phyloP scores from a whole-genome alignment of 805 yeast genomes.

The Millerago galiae region DNA sequence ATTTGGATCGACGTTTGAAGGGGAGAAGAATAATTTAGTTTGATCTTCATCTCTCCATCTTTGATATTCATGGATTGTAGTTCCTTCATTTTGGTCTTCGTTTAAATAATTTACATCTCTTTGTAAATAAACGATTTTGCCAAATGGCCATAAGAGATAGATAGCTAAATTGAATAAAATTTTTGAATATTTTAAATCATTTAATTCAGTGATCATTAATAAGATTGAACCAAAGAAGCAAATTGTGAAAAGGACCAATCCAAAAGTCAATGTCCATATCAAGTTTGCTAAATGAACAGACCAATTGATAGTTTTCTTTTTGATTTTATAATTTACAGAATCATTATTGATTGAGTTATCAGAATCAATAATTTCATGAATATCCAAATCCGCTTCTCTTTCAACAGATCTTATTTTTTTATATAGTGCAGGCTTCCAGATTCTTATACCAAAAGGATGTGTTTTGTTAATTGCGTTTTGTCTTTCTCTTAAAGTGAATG shows the following conservation, averaged over 20 bases:
- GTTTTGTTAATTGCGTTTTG: conserved; percentile 95
- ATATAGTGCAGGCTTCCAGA: conserved; percentile 97
- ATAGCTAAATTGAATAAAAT: conserved; percentile 55
- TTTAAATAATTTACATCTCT: conserved; percentile 74
- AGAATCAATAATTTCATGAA: conserved; percentile 56
- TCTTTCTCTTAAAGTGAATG: conserved; percentile 82
- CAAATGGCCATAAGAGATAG: conserved; percentile 84
- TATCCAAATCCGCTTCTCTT: conserved; percentile 84
- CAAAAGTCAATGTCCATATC: conserved; percentile 71
- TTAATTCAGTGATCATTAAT: conserved; percentile 26
- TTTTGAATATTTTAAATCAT: conserved; percentile 51
- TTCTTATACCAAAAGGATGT: conserved; percentile 96
- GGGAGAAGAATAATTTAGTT: conserved; percentile 67
- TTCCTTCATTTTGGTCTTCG: conserved; percentile 88
- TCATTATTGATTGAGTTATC: conserved; percentile 3
- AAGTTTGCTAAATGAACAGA: conserved; percentile 62
- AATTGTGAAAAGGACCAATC: conserved; percentile 49
- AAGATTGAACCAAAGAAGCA: conserved; percentile 44
- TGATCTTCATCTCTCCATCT: conserved; percentile 78
- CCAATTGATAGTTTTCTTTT: conserved; percentile 43
- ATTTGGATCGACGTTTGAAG: conserved; percentile 13
- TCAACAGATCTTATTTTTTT: conserved; percentile 91
- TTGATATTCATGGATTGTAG: conserved; percentile 76
- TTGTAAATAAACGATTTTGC: conserved; percentile 73
- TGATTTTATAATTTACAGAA: not conserved